phyloP scores from a whole-genome alignment of 257 asterid species.

The Ligustrum vulgare region DNA sequence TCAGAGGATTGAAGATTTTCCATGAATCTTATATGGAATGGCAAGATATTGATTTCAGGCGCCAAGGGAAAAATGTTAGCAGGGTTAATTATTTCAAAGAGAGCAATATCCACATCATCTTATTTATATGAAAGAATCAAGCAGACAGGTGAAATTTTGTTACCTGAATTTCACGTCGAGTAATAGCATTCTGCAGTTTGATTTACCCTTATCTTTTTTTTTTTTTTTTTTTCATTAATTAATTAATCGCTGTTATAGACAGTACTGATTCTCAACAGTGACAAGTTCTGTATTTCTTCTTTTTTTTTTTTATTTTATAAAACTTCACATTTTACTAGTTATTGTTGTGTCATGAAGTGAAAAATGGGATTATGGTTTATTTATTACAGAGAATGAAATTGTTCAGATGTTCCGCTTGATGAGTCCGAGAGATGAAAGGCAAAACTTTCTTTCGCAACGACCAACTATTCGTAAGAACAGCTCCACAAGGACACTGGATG shows the following conservation, averaged over 20 bases:
- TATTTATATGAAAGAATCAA: background rate
- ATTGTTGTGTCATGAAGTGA: background rate
- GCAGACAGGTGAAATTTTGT: background rate
- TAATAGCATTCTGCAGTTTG: background rate
- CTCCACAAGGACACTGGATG: background rate
- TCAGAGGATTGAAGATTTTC: background rate
- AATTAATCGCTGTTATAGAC: background rate
- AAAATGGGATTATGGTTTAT: background rate
- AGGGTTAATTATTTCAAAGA: background rate
- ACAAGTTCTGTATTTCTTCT: background rate
- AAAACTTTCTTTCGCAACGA: background rate
- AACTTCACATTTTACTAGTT: background rate
- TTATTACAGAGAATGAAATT: background rate
- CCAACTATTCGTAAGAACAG: background rate
- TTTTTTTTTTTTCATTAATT: no score
- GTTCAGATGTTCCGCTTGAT: conserved; percentile 1
- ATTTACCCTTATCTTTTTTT: no score
- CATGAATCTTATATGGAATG: background rate
- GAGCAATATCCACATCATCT: background rate
- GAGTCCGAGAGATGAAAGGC: background rate
- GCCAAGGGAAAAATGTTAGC: background rate
- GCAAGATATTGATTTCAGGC: background rate
- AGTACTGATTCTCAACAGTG: background rate
- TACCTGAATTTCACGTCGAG: background rate
- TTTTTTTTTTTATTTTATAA: no score